These are phyloP conservation scores for Umbelopsis sp. DNA, from an alignment of 192 early-diverging fungal species.

Conservation along the genomic window DNA sequence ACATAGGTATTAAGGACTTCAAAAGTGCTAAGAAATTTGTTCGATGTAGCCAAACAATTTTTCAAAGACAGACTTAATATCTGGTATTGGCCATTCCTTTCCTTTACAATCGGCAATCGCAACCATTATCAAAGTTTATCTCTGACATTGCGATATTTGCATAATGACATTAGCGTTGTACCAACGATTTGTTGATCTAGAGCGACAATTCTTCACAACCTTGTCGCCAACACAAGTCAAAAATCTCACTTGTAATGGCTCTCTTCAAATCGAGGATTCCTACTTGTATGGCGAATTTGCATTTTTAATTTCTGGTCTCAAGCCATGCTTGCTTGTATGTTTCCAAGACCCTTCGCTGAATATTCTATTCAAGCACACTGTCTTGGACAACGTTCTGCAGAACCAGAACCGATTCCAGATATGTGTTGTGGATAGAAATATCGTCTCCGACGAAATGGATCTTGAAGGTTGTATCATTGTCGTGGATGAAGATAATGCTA, in stretches of 20 bases:
- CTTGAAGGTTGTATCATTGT: neutral
- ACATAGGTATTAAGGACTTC: too few species aligned
- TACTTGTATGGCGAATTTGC: slow-evolving; percentile 19
- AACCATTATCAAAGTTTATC: neutral
- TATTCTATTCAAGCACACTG: neutral
- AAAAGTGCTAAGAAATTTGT: too few species aligned
- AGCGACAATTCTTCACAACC: neutral
- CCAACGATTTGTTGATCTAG: neutral
- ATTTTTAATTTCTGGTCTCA: neutral
- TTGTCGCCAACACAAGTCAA: neutral
- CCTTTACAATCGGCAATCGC: too few species aligned
- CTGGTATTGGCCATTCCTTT: too few species aligned
- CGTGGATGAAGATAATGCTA: neutral
- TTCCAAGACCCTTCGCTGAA: slow-evolving; percentile 4
- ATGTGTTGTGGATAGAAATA: neutral
- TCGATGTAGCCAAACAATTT: too few species aligned
- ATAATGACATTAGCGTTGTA: neutral
- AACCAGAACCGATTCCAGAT: neutral
- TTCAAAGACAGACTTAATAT: too few species aligned
- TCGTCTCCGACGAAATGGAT: slow-evolving; percentile 1
- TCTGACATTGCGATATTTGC: neutral
- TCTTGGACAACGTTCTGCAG: neutral
- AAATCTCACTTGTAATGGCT: neutral
- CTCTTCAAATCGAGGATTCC: neutral
- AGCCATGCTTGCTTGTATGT: slow-evolving; percentile 17